Evolutionary conservation across 1,284 basidiomycete species (phyloP), one percentile per base, ranked within the genome.

Genomic region (Ustilago vetiveriae): DNA sequence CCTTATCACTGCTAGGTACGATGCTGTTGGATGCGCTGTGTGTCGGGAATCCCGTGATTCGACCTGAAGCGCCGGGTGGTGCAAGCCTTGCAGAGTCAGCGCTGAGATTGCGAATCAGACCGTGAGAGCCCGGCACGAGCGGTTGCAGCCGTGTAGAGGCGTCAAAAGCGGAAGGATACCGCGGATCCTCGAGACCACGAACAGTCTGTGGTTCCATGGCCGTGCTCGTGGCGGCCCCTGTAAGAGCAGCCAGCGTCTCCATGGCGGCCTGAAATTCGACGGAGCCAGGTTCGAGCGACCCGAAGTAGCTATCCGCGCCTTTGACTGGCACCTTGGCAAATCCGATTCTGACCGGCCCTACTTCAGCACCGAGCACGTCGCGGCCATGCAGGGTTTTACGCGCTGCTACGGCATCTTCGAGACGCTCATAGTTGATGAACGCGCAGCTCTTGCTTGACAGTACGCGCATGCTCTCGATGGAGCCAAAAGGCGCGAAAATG

Each of bases 401-500:
- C 29, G 95, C 95, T 24, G 92, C 86, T 54, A 97, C 91, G 36
- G 95, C 96, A 80, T 97, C 94, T 80, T 98, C 96, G 41, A 97
- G 86, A 54, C 92, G 89, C 83, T 98, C 95, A 82, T 96, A 98
- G 83, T 98, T 98, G 85, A 98, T 58, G 84, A 93, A 94, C 40
- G 92, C 94, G 82, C 92, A 97, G 81, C 94, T 94, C 85, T 98
- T 98, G 85, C 96, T 93, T 3, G 92, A 93, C 75, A 98, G 85
- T 8, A 98, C 93, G 48, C 95, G 86, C 11, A 94, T 94, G 45
- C 92, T 95, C 84, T 98, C 96, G 68, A 98, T 95, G 1, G 94
- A 91, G 0, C 96, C 95, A 78, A 94, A 98, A 11, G 94, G 93
- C 75, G 92, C 92, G 82, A 98, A 98, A 58, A 87, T 83, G 74